Evolutionary conservation across 371 early-diverging fungal species (phyloP), one percentile per base, ranked within the genome.

Genomic region (Mucor racemosus): DNA sequence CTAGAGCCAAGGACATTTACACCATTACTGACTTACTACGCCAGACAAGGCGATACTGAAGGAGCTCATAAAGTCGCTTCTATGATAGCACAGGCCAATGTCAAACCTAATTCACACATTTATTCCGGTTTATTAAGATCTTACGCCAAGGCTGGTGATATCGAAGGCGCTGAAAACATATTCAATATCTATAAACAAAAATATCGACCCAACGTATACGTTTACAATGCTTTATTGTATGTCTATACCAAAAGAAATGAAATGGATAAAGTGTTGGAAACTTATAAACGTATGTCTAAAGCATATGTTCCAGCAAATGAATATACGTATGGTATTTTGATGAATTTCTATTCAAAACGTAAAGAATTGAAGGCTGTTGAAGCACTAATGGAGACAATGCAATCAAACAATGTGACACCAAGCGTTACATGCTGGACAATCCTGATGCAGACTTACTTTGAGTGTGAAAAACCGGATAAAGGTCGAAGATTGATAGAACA

Each of bases 51-150:
- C 10, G 73, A 80, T 26, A 62, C 73, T 4, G 11, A 17, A 4
- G 65, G 55, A 10, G 71, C 69, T 1, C 69, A 66, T 19, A 64
- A 60, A 42, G 64, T 80, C 0, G 62, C 78, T 10, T 36, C 64
- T 0, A 62, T 67, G 56, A 78, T 83, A 79, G 21, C 38, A 0
- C 57, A 72, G 17, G 57, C 70, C 31, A 56, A 73, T 8, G 62
- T 79, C 4, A 60, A 64, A 6, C 77, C 75, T 8, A 69, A 72
- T 21, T 40, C 58, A 5, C 50, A 65, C 11, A 78, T 78, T 0
- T 76, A 77, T 39, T 70, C 76, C 39, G 64, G 67, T 14, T 62
- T 83, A n/a, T 31, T 86, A n/a, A 74, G 84, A 50, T 69, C 84
- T 1, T 77, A 84, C 58, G 78, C 79, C 13, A 74, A 76, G 21